Evolutionary conservation across 2,329 filamentous ascomycete genomes (phyloP), one percentile per base, ranked within the genome.

Genomic region (Aureobasidium vineae): DNA sequence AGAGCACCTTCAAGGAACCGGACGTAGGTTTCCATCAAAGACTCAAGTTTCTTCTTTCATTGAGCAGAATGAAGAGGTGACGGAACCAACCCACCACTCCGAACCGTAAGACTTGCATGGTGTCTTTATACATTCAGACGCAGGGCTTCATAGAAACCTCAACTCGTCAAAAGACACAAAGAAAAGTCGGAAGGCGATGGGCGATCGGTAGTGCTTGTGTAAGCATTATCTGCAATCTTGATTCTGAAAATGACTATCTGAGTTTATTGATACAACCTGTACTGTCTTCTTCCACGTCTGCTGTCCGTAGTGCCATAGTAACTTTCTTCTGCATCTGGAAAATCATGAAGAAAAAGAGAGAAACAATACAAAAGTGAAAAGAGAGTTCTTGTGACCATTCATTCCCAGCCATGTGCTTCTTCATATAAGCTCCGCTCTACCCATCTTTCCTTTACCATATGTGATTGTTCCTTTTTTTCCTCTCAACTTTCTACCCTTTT

Each of bases 221-320:
- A 38, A 16, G 26, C 40, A 47, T 33, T 45, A 6, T 59, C 40
- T 45, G 56, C 19, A 19, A 28, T 28, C n/a, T 21, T 2, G 2
- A 21, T 45, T 59, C 56, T 59, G 40, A 45, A 41, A n/a, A 15
- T 10, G 11, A 16, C 28, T 60, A 47, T 41, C 41, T 60, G n/a
- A 56, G 15, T 56, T 40, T 56, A 56, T 40, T 23, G 41, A 47
- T 47, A 60, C 56, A 60, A 45, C 4, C 23, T 43, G 16, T 59
- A 56, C 38, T 59, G 38, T 26, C 54, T 21, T 60, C 16, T 36
- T 41, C 41, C 56, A 36, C 40, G 26, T 60, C 56, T 47, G 56
- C 56, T 60, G 56, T 36, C 28, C 56, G 8, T 47, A 47, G 56
- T 59, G 5, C 21, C 21, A 13, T 26, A 23, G 43, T 15, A 47